These are phyloP conservation scores for Quercus gilva DNA, from an alignment of 306 rosid genomes.

Conservation along the genomic window DNA sequence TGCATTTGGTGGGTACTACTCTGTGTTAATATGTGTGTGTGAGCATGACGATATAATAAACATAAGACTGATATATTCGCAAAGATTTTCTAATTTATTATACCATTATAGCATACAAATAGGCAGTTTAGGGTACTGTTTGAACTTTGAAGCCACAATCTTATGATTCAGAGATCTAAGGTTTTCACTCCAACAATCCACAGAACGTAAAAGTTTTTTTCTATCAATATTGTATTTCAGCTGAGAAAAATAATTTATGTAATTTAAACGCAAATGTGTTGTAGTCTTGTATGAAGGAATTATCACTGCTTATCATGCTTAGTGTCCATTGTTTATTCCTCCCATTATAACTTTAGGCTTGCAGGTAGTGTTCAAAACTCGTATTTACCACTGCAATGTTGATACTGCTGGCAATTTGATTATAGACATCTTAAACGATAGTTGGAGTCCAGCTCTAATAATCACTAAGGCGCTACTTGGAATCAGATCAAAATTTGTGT, in stretches of 20 bases:
- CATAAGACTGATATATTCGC: neutral
- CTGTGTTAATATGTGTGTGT: neutral
- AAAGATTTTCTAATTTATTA: neutral
- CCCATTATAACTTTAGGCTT: slow-evolving; percentile 12
- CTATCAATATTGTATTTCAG: neutral
- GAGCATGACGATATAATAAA: neutral
- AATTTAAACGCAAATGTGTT: neutral
- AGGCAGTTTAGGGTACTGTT: neutral
- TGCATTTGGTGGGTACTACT: neutral
- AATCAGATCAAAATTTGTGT: slow-evolving; percentile 32
- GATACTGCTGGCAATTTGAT: slow-evolving; percentile 57
- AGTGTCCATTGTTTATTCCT: neutral
- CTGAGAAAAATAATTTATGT: neutral
- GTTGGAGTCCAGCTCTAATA: slow-evolving; percentile 93
- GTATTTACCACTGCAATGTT: slow-evolving; percentile 87
- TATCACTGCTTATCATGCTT: neutral
- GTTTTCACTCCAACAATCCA: neutral
- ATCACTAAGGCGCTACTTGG: slow-evolving; percentile 73
- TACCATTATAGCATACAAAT: neutral
- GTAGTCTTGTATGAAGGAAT: neutral
- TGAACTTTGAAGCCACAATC: neutral
- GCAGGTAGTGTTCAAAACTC: slow-evolving; percentile 82
- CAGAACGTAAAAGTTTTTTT: neutral
- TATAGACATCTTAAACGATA: slow-evolving; percentile 71
- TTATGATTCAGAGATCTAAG: neutral